Percentiles rank a stretch among this genome's conserved stretches.
Evolutionary conservation across 495 filamentous ascomycete genomes (phyloP).

Genomic region (Bryoglossum gracile): DNA sequence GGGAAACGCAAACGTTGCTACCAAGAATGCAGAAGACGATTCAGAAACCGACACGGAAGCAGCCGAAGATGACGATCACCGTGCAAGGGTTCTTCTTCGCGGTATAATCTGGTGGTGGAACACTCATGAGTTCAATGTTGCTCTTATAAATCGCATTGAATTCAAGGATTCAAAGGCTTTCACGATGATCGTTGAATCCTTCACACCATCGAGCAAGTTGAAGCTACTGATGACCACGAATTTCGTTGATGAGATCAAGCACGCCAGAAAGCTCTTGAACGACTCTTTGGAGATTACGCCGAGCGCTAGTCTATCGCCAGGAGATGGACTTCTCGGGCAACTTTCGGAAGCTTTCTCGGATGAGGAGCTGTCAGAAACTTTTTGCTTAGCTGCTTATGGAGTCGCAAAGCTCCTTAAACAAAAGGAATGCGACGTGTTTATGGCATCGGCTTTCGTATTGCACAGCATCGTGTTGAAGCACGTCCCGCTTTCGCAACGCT

Average conservation of each 20-base stretch:
- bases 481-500: slow-evolving; percentile 23
- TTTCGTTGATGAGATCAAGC: slow-evolving; percentile 11
- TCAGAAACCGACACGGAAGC: neutral
- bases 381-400: slow-evolving; percentile 8
- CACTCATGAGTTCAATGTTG: slow-evolving; percentile 45
- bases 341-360: slow-evolving; percentile 6
- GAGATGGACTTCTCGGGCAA: slow-evolving; percentile 2
- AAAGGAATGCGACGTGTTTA: slow-evolving; percentile 11
- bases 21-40: neutral
- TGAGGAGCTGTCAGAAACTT: slow-evolving; percentile 8
- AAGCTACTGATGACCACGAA: slow-evolving; percentile 9
- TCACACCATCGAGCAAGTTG: slow-evolving; percentile 1
- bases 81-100: slow-evolving; percentile 31
- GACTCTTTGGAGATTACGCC: neutral
- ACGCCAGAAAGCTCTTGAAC: slow-evolving; percentile 5
- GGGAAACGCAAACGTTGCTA: neutral
- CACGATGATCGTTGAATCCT: slow-evolving; percentile 41
- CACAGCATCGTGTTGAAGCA: slow-evolving; percentile 28
- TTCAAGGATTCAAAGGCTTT: slow-evolving; percentile 53
- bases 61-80: slow-evolving; percentile 6
- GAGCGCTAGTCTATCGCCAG: neutral
- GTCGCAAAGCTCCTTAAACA: slow-evolving; percentile 18
- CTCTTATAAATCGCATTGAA: slow-evolving; percentile 52
- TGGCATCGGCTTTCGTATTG: slow-evolving; percentile 27
- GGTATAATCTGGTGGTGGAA: slow-evolving; percentile 42